Base-by-base conservation (phyloP, 2,329 filamentous ascomycete species). In the Gaeumannomyces tritici region DNA sequence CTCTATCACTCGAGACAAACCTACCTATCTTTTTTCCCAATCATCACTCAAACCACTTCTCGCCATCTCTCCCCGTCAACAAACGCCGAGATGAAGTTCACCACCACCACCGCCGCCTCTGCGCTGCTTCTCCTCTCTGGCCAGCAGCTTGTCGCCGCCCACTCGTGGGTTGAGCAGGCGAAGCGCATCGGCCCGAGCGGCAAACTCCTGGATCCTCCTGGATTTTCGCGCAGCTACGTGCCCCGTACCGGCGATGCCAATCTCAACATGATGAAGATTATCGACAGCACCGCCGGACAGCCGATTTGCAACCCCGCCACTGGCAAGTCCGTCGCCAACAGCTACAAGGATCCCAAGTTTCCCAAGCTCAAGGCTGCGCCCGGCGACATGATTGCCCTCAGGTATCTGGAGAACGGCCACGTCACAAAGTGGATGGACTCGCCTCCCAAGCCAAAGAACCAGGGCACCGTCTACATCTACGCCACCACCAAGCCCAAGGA, bases 101-200 rank as follows among this genome's bases (percentile, higher is more conserved):
- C 24, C 24, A 63, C 63, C 51, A 55, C 63, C 27, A 21, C 35
- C 15, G 35, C 35, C 15, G 35, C 63, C 55, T 47, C 63, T 8
- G 60, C 78, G 21, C 63, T 74, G 35, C 65, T 76, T 29, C 70
- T 76, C 54, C 65, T 77, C 59, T 66, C 67, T 26, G 35, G 59
- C 26, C 42, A 54, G 7, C 66, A 69, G 59, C 66, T 70, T 7
- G 73, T 70, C 42, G 67, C 67, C 29, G 87, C 85, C 47, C 93
- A 97, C 75, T 89, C 86, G 24, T 97, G 93, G 93, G 82, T 93
- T 59, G 92, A 97, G 75, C 80, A 88, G 69, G 79, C 93, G 60
- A 83, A 80, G 65, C 84, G 86, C 63, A 86, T 97, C 72, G 84
- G 86, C 61, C 73, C 83, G 31, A 89, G 91, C 69, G 93, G 92